phyloP scores from a whole-genome alignment of 345 rosid genomes.

The Salix brachista region DNA sequence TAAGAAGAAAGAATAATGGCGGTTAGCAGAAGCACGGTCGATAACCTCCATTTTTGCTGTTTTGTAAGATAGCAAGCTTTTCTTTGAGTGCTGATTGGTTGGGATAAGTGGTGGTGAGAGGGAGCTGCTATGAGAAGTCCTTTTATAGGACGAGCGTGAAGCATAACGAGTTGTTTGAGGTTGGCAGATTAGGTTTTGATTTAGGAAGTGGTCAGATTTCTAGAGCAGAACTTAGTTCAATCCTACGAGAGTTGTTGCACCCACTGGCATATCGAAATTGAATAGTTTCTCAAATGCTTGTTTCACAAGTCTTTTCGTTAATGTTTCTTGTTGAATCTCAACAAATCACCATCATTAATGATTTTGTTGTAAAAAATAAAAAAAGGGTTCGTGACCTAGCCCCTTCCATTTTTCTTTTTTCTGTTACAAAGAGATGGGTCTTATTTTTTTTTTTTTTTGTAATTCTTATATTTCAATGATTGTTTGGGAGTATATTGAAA shows the following conservation, averaged over 20 bases:
- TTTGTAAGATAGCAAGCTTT: neutral
- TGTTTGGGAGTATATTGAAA: too few relatives aligned
- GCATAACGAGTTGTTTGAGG: slow-evolving; percentile 30
- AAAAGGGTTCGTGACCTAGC: neutral
- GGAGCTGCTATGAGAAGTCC: neutral
- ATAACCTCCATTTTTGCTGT: slow-evolving; percentile 17
- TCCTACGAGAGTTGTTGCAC: slow-evolving; percentile 53
- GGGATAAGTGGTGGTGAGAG: slow-evolving; percentile 5
- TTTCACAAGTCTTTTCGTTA: slow-evolving; percentile 29
- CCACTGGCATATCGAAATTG: slow-evolving; percentile 39
- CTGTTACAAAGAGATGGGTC: neutral
- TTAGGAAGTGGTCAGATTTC: slow-evolving; percentile 16
- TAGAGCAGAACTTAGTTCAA: slow-evolving; percentile 29
- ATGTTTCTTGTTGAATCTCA: slow-evolving; percentile 9
- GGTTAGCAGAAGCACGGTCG: neutral
- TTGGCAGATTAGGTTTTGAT: slow-evolving; percentile 69
- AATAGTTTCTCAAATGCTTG: slow-evolving; percentile 32
- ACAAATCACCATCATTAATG: slow-evolving; percentile 7
- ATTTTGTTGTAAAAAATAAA: neutral
- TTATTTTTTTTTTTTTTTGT: too few relatives aligned
- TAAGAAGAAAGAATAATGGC: slow-evolving; percentile 13
- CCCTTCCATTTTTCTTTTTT: neutral
- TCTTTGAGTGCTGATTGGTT: neutral
- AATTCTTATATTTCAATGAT: too few relatives aligned
- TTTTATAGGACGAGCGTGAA: slow-evolving; percentile 30